Evolutionary conservation across 192 early-diverging fungal species (phyloP).

Genomic region (Umbelopsis vinacea): DNA sequence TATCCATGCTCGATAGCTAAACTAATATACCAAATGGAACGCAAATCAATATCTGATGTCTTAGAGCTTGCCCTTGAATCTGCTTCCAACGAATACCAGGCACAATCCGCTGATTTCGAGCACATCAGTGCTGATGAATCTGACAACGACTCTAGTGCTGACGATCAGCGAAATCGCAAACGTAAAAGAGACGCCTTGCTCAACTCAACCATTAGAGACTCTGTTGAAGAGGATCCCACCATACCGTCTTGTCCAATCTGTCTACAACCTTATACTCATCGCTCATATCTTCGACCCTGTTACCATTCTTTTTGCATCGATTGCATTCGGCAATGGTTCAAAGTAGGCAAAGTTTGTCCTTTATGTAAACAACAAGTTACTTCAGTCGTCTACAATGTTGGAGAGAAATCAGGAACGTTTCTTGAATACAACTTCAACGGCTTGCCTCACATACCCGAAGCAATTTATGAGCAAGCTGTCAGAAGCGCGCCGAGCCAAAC

Average conservation of each 20-base stretch:
- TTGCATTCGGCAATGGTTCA: slow-evolving; percentile 36
- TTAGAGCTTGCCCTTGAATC: slow-evolving; percentile 11
- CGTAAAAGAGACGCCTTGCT: slow-evolving; percentile 1
- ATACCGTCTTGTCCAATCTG: slow-evolving; percentile 33
- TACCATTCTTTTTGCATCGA: slow-evolving; percentile 38
- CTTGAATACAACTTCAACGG: slow-evolving; percentile 27
- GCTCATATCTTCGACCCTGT: slow-evolving; percentile 30
- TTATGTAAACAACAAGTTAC: slow-evolving; percentile 27
- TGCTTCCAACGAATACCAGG: slow-evolving; percentile 1
- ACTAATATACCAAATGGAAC: not conserved
- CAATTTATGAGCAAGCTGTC: slow-evolving; percentile 17
- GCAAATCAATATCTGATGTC: slow-evolving; percentile 1
- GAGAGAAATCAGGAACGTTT: slow-evolving; percentile 28
- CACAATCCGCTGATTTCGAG: not conserved
- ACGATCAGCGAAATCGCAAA: not conserved
- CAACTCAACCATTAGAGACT: not conserved
- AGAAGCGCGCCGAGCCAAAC: not conserved
- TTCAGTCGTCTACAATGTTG: slow-evolving; percentile 28
- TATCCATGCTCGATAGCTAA: too few relatives aligned
- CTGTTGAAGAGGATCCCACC: slow-evolving; percentile 1
- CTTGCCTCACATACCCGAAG: not conserved
- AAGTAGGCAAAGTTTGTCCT: slow-evolving; percentile 30
- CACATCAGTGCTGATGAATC: not conserved
- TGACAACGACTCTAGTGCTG: not conserved
- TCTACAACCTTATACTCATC: slow-evolving; percentile 28